Percentiles rank a stretch among this genome's conserved stretches.
Evolutionary conservation across 2,329 filamentous ascomycete genomes (phyloP).

Genomic region (Rhynchosporium graminicola): DNA sequence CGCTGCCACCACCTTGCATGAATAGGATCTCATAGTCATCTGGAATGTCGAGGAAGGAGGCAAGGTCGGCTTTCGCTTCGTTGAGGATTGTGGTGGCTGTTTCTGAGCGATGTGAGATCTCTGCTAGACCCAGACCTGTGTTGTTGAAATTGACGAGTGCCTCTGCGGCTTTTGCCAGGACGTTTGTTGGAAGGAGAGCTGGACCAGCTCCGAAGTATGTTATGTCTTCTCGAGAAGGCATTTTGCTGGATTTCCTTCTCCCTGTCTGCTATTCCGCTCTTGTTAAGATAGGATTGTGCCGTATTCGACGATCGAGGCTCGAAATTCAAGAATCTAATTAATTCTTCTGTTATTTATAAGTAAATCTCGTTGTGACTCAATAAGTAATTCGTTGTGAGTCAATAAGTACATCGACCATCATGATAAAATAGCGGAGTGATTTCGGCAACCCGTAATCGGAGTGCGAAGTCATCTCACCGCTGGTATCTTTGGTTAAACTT

Average conservation of each 20-base stretch:
- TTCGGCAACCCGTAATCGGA: too few relatives aligned
- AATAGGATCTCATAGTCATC: conserved; percentile 86
- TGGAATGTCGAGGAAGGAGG: conserved; percentile 76
- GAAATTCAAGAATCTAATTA: too few relatives aligned
- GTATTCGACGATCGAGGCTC: too few relatives aligned
- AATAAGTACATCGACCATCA: too few relatives aligned
- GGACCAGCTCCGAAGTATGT: conserved; percentile 91
- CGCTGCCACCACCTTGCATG: conserved; percentile 83
- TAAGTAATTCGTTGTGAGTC: too few relatives aligned
- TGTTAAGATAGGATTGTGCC: too few relatives aligned
- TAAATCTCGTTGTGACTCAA: too few relatives aligned
- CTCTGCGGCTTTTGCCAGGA: conserved; percentile 74
- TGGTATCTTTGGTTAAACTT: too few relatives aligned
- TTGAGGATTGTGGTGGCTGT: conserved; percentile 78
- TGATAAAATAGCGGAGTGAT: too few relatives aligned
- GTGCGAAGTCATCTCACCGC: too few relatives aligned
- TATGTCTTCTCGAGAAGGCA: conserved; percentile 74
- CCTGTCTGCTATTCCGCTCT: too few relatives aligned
- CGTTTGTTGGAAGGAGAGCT: conserved; percentile 77
- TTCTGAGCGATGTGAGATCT: conserved; percentile 85
- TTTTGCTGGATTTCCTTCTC: conserved; percentile 39
- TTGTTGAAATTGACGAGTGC: conserved; percentile 80
- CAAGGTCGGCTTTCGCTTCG: conserved; percentile 73
- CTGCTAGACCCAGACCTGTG: conserved; percentile 81
- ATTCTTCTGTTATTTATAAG: too few relatives aligned